Conservation (phyloP, 2,329 filamentous ascomycete species). For the Amauroascus verrucosus region DNA sequence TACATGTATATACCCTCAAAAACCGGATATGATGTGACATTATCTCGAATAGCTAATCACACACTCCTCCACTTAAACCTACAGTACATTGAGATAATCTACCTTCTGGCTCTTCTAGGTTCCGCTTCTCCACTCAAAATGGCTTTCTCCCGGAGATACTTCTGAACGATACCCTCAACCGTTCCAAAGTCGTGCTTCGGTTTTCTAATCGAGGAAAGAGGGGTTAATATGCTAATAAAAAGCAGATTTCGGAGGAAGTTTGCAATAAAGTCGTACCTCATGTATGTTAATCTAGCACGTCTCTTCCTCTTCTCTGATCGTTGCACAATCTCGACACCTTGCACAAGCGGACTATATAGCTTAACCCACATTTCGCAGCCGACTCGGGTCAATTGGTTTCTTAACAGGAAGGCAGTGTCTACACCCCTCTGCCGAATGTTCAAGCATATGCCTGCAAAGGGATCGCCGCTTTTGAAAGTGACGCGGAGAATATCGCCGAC, state of each 20-base stretch:
- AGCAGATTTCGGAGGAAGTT: background rate
- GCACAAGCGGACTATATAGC: constrained; percentile 79
- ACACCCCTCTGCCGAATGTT: constrained; percentile 78
- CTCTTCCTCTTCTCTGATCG: constrained; percentile 72
- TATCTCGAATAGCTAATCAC: background rate
- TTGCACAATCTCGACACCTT: constrained; percentile 89
- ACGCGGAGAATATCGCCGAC: constrained; percentile 88
- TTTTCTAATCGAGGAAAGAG: constrained; percentile 37
- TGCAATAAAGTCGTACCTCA: constrained; percentile 47
- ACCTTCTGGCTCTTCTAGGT: background rate
- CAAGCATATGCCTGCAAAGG: constrained; percentile 80
- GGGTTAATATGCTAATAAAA: background rate
- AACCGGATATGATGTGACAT: background rate
- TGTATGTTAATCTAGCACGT: constrained; percentile 78
- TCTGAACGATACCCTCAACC: constrained; percentile 67
- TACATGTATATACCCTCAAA: background rate
- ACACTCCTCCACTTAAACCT: background rate
- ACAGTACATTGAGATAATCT: background rate
- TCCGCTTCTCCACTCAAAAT: constrained; percentile 3
- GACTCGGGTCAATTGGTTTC: constrained; percentile 74
- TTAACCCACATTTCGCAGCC: constrained; percentile 98
- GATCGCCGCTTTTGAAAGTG: constrained; percentile 72
- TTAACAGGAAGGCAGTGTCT: constrained; percentile 76
- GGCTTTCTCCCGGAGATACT: constrained; percentile 48
- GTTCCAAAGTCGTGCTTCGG: constrained; percentile 78